Evolutionary conservation across 129 eudicot species (phyloP).

Genomic region (Saussurea involucrata): DNA sequence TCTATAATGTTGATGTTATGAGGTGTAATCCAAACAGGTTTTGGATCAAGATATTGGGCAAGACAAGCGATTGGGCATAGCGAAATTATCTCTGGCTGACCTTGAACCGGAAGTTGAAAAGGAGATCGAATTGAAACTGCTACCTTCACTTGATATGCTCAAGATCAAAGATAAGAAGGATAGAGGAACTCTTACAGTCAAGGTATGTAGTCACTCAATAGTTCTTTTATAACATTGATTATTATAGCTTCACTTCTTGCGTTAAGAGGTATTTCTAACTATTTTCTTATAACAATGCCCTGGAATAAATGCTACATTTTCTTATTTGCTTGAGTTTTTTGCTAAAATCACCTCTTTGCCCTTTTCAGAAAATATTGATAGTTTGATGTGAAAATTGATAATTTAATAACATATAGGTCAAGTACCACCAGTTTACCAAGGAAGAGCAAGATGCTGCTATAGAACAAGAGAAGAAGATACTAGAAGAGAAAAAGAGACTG

Average conservation of each 20-base stretch:
- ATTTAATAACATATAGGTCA: conserved; percentile 52
- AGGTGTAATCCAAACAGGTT: conserved; percentile 48
- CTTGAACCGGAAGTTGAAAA: conserved; percentile 65
- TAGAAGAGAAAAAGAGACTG: conserved; percentile 82
- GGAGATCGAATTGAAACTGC: conserved; percentile 71
- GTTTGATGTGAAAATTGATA: neutral
- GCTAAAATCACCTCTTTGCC: neutral
- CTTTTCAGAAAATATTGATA: neutral
- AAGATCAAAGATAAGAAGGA: conserved; percentile 93
- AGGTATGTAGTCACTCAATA: conserved; percentile 45
- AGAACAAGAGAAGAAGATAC: conserved; percentile 75
- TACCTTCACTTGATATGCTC: conserved; percentile 90
- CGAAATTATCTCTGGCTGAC: conserved; percentile 56
- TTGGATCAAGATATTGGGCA: conserved; percentile 93
- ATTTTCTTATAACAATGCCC: neutral
- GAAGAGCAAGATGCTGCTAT: conserved; percentile 94
- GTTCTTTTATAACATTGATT: neutral
- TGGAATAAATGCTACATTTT: neutral
- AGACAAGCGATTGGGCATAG: conserved; percentile 80
- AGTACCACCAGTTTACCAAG: conserved; percentile 73
- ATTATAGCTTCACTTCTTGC: neutral
- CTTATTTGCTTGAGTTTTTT: neutral
- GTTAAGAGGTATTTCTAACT: neutral
- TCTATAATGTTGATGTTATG: neutral
- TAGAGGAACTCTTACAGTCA: conserved; percentile 80